A percentile compares a stretch with the other conserved stretches of the same genome.
Conservation (phyloP, 2,329 filamentous ascomycete genomes). For the Gyromitra esculenta region DNA sequence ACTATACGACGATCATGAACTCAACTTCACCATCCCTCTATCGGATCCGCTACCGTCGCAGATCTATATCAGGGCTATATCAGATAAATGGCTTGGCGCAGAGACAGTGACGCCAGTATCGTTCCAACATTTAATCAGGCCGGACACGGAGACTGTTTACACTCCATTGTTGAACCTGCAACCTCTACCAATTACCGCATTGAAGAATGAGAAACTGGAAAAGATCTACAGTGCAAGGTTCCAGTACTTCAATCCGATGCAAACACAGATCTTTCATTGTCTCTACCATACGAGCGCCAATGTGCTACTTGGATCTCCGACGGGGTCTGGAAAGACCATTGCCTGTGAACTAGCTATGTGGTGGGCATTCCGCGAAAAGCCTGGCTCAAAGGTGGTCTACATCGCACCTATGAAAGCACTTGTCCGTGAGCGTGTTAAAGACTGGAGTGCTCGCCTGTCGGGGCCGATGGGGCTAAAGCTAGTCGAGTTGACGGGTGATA, state of each 20-base stretch:
- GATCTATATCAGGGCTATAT: constrained; percentile 94
- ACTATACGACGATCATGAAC: constrained; percentile 93
- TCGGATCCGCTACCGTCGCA: constrained; percentile 93
- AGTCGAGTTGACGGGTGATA: constrained; percentile 96
- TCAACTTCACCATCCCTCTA: constrained; percentile 96
- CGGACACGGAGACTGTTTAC: constrained; percentile 96
- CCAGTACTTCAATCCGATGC: constrained; percentile 98
- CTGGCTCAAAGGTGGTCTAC: constrained; percentile 96
- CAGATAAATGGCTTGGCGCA: constrained; percentile 94
- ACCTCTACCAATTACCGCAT: constrained; percentile 82
- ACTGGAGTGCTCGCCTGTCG: constrained; percentile 87
- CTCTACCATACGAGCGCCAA: constrained; percentile 93
- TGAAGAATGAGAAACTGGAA: constrained; percentile 87
- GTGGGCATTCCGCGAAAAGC: constrained; percentile 96
- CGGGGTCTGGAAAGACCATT: constrained; percentile 96
- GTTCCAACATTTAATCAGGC: constrained; percentile 96
- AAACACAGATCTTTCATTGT: constrained; percentile 97
- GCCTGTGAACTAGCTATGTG: constrained; percentile 98
- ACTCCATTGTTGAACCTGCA: constrained; percentile 93
- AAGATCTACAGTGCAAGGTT: constrained; percentile 89
- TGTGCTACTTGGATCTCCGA: constrained; percentile 92
- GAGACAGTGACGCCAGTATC: constrained; percentile 96
- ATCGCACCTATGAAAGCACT: constrained; percentile 99
- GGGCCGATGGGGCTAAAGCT: constrained; percentile 85
- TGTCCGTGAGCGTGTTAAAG: constrained; percentile 93